Evolutionary conservation across 257 asterid genomes (phyloP), one percentile per base, ranked within the genome.

Genomic region (Ilex aquifolium): DNA sequence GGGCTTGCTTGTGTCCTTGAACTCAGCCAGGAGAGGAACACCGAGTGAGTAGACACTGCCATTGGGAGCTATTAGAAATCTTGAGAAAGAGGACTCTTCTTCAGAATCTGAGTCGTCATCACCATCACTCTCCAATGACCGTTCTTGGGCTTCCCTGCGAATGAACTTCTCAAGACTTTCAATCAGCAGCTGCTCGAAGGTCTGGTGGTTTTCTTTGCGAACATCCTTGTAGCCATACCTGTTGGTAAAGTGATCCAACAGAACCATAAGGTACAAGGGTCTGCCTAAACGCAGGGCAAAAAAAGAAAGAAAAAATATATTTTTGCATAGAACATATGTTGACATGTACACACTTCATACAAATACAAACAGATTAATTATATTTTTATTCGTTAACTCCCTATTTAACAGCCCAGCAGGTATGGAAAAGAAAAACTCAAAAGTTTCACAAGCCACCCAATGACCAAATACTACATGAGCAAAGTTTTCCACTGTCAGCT

Each of bases 211-310:
- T 83, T 90, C 97, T 79, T 90, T 90, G 62, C 91, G 97, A 54
- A 77, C 92, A 65, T 93, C 99, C 85, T 90, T 93, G 95, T 93
- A 93, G 30, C 99, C 99, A 55, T 93, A 93, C 72, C 99, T 93
- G 87, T 80, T 59, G 55, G 53, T n/a, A 30, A 70, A 67, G 69
- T 14, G 5, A 53, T n/a, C 57, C 11, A n/a, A 49, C 5, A 1
- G 54, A 3, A n/a, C 17, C 5, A 3, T 49, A 49, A 11, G 14
- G 54, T 11, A 11, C n/a, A 6, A 49, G n/a, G n/a, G 17, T 48
- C 16, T 53, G 15, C 10, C 27, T 53, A 53, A n/a, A 53, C 8
- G 57, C 57, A 53, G 9, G 50, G 27, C 30, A 53, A 15, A 2
- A 53, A 2, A 53, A n/a, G 5, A 49, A 49, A 3, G 14, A 7